These are phyloP conservation scores for Sporothrix pseudoabietina DNA, from an alignment of 2,329 filamentous ascomycete genomes.

Conservation along the genomic window DNA sequence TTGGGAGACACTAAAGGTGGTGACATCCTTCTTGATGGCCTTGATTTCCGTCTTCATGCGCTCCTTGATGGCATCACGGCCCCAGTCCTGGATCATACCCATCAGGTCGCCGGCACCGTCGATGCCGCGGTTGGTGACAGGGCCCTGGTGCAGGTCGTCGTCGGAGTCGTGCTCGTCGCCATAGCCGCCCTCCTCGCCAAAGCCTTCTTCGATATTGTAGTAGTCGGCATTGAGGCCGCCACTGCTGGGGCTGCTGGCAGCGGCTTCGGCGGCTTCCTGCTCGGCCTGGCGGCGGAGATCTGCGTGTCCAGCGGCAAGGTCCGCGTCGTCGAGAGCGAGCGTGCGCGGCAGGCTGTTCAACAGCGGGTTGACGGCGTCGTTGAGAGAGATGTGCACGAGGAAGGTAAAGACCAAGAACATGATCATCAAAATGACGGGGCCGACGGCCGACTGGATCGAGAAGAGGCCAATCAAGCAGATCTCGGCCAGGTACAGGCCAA, in stretches of 20 bases:
- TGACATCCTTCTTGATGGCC: constrained; percentile 38
- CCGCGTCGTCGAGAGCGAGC: constrained; percentile 49
- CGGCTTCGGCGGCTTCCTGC: neutral
- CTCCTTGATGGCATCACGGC: constrained; percentile 33
- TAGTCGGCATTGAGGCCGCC: constrained; percentile 40
- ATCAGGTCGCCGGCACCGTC: constrained; percentile 39
- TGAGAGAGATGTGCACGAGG: constrained; percentile 74
- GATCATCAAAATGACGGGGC: constrained; percentile 74
- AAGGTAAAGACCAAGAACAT: constrained; percentile 74
- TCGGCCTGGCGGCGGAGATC: constrained; percentile 31
- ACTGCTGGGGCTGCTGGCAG: neutral
- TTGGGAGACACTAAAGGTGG: constrained; percentile 36
- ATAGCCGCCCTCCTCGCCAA: constrained; percentile 36
- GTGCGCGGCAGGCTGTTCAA: constrained; percentile 71
- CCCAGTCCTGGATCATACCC: constrained; percentile 36
- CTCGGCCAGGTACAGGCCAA: constrained; percentile 78
- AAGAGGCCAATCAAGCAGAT: constrained; percentile 82
- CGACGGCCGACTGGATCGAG: constrained; percentile 65
- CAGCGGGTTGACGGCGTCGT: constrained; percentile 69
- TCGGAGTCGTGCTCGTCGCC: constrained; percentile 46
- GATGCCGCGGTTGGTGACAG: constrained; percentile 34
- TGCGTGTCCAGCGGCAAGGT: constrained; percentile 35
- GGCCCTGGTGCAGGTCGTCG: constrained; percentile 38
- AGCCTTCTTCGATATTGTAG: constrained; percentile 40
- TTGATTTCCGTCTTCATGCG: constrained; percentile 32